A percentile compares a stretch with the other conserved stretches of the same genome.
phyloP scores from a whole-genome alignment of 345 rosid genomes.

The Salix exigua region DNA sequence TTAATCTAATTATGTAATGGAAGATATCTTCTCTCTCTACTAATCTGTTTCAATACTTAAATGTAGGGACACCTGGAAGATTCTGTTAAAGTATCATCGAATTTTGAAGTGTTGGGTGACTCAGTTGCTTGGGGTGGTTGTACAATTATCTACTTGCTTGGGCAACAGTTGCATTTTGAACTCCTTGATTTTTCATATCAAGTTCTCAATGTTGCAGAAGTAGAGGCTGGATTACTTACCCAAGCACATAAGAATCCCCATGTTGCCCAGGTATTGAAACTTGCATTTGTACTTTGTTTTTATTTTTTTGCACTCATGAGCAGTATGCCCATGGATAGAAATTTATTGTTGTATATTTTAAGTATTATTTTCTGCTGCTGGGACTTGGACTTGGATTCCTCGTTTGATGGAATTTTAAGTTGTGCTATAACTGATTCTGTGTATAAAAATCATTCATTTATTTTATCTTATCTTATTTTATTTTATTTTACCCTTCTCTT shows the following conservation, averaged over 20 bases:
- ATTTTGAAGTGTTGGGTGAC: constrained; percentile 73
- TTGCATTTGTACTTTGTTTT: background rate
- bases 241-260: constrained; percentile 58
- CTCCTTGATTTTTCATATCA: constrained; percentile 93
- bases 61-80: constrained; percentile 85
- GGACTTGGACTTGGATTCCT: background rate
- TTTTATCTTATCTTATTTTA: background rate
- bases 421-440: background rate
- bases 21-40: background rate
- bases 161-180: constrained; percentile 97
- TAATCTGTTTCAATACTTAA: constrained; percentile 16
- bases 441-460: background rate
- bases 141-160: constrained; percentile 89
- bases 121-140: constrained; percentile 99
- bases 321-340: background rate
- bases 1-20: too few species aligned
- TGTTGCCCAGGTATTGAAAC: constrained; percentile 50
- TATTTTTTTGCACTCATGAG: background rate
- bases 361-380: background rate
- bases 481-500: background rate
- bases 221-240: constrained; percentile 60
- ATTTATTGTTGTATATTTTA: background rate
- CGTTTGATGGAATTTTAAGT: background rate
- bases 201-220: constrained; percentile 94
- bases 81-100: constrained; percentile 41